These are phyloP conservation scores for Eucalyptus coolabah DNA, from an alignment of 345 rosid species.

Conservation along the genomic window DNA sequence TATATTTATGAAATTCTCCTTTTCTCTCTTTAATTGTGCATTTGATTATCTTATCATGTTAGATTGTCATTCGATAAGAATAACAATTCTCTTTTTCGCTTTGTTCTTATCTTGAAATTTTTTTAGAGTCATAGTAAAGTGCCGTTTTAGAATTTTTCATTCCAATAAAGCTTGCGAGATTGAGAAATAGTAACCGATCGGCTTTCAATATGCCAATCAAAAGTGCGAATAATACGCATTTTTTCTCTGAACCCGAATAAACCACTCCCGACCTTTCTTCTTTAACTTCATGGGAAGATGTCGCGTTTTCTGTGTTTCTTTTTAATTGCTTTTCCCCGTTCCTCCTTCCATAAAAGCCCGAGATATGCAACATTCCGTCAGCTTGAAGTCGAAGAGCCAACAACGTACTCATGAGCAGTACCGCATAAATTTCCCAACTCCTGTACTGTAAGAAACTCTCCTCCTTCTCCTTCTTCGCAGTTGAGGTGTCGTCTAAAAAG, in stretches of 20 bases:
- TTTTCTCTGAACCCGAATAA: neutral
- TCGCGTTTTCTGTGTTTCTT: neutral
- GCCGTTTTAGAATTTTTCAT: neutral
- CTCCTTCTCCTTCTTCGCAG: neutral
- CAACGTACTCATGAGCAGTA: neutral
- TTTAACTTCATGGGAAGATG: neutral
- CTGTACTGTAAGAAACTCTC: neutral
- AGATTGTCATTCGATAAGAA: neutral
- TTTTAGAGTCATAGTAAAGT: neutral
- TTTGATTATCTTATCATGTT: neutral
- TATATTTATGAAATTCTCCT: neutral
- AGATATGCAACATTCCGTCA: neutral
- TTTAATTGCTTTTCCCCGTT: neutral
- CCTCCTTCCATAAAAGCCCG: neutral
- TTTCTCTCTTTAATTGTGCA: neutral
- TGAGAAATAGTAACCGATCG: neutral
- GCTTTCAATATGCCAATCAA: neutral
- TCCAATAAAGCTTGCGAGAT: neutral
- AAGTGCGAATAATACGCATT: neutral
- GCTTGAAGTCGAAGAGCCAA: neutral
- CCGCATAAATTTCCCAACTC: neutral
- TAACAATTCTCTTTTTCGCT: neutral
- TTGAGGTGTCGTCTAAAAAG: neutral
- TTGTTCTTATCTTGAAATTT: neutral
- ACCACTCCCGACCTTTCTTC: neutral